These are phyloP conservation scores for Bruguiera hainesii DNA, from an alignment of 441 rosid species.

Conservation along the genomic window DNA sequence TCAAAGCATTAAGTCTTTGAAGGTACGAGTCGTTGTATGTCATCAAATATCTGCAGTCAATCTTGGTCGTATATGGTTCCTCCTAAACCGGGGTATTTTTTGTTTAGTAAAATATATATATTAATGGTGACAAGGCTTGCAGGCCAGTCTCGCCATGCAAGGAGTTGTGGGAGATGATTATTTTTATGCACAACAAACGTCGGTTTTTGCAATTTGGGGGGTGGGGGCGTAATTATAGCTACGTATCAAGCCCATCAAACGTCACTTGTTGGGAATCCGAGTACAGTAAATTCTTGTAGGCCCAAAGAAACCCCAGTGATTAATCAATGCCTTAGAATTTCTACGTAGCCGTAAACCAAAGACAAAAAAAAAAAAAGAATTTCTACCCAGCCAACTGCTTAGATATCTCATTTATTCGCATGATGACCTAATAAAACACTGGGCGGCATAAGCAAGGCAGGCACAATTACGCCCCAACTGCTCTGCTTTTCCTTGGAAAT, in stretches of 20 bases:
- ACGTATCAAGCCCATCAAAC: slow-evolving; percentile 17
- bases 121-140: too few relatives aligned
- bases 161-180: too few relatives aligned
- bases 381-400: slow-evolving; percentile 12
- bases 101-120: too few relatives aligned
- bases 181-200: too few relatives aligned
- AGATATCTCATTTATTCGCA: background rate
- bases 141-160: too few relatives aligned
- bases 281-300: slow-evolving; percentile 19
- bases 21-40: background rate
- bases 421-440: background rate
- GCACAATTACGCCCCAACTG: background rate
- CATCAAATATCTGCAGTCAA: background rate
- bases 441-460: background rate
- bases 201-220: too few relatives aligned
- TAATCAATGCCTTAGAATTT: slow-evolving; percentile 6
- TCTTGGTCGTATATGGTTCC: background rate
- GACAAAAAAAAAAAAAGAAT: background rate
- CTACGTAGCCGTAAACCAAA: background rate
- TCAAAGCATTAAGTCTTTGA: background rate
- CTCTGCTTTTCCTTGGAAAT: background rate
- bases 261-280: background rate
- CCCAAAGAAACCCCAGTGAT: slow-evolving; percentile 28
- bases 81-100: background rate
- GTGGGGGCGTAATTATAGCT: background rate